Evolutionary conservation across 1,284 basidiomycete species (phyloP), one percentile per base, ranked within the genome.

Genomic region (Malassezia japonica): DNA sequence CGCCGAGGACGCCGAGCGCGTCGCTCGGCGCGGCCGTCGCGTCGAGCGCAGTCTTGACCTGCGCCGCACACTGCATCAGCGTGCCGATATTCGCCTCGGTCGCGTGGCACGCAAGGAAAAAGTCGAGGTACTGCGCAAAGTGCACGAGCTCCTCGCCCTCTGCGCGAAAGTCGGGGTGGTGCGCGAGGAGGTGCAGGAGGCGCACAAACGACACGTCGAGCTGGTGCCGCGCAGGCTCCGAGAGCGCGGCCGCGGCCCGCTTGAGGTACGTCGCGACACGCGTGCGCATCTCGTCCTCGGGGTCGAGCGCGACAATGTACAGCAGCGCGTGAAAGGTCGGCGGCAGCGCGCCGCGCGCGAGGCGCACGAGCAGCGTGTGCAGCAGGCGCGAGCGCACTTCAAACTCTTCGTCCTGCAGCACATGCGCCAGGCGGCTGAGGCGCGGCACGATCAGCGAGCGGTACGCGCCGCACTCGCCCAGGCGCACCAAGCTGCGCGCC

Each of bases 231-330:
- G 50, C 36, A 8, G 57, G 59, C 0, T 37, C 36, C 3, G 54
- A 59, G 6, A 65, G 12, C 3, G 25, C n/a, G 1, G 50, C 36
- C 4, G 46, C 31, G 3, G 37, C 38, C 23, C 35, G 25, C 9
- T 46, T 36, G 16, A 58, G 57, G 49, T 64, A 65, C 6, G 47
- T 41, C 20, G 46, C 18, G 10, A 72, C 66, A 48, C 62, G 60
- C 9, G 36, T 41, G 12, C 54, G 52, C 41, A 66, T 62, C 46
- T 72, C 70, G 23, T 75, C 74, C 62, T 95, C 91, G 0, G 92
- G 92, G 74, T 99, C 94, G 59, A 88, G 84, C 0, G 89, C 85
- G 0, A 85, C 83, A 29, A 99, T 74, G 75, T 94, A 91, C 1
- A 86, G 82, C 53, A 94, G 80, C 35, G 87, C 77, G 64, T 90